Conservation (phyloP, 306 rosid genomes). For the Ammopiptanthus mongolicus region DNA sequence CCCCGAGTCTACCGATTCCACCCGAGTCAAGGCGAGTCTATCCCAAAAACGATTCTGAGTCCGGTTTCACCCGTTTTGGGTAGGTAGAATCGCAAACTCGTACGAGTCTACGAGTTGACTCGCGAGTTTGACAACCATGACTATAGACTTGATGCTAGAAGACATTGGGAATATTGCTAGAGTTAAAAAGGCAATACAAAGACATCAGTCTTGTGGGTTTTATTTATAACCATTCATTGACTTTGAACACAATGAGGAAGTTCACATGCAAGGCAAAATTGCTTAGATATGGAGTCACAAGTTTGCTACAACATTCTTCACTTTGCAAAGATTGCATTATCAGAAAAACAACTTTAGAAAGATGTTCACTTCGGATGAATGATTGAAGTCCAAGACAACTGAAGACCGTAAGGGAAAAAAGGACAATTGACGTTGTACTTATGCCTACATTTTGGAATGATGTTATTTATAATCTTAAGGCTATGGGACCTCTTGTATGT, state of each 20-base stretch:
- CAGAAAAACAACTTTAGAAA: too few species aligned
- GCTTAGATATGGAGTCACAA: too few species aligned
- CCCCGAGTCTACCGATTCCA: too few species aligned
- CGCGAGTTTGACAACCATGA: too few species aligned
- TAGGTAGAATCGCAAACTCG: too few species aligned
- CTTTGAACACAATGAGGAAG: neutral
- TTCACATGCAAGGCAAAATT: too few species aligned
- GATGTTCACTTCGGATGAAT: neutral
- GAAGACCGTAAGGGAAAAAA: neutral
- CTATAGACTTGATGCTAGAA: neutral
- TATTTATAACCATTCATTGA: neutral
- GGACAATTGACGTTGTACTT: neutral
- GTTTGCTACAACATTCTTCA: too few species aligned
- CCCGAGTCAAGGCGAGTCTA: too few species aligned
- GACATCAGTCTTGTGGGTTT: neutral
- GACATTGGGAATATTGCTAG: neutral
- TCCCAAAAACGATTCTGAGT: too few species aligned
- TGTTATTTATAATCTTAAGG: neutral
- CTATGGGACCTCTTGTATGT: neutral
- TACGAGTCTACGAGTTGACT: too few species aligned
- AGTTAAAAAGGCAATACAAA: neutral
- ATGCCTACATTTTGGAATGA: neutral
- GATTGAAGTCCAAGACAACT: neutral
- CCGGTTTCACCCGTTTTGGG: too few species aligned
- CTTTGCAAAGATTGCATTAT: too few species aligned